Base-by-base conservation (phyloP, 768 basidiomycete genomes). In the Sporobolomyces roseus region DNA sequence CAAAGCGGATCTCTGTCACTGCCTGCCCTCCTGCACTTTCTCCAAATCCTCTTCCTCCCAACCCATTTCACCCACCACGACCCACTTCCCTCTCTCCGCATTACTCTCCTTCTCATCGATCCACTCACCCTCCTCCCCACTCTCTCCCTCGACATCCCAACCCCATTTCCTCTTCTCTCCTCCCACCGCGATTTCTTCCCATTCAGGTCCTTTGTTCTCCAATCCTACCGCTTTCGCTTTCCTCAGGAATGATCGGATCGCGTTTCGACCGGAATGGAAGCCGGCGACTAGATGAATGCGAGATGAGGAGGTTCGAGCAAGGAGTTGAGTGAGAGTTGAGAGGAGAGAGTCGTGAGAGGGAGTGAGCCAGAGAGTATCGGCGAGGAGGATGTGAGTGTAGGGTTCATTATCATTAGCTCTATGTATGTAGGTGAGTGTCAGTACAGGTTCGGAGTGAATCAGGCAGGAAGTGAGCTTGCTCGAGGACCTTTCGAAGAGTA, bases 321-420 rank as follows among this genome's bases (percentile, higher is more conserved):
- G 64, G 35, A 63, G 54, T 21, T 27, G 41, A 12, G 10, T 0
- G 35, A 71, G 49, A 4, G 69, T 58, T 4, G 41, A 52, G 55
- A 71, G 30, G 51, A 71, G 64, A 46, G 38, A 41, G 3, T 2
- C 0, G 49, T 71, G 65, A 7, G 38, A 38, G 2, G 19, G 8
- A 1, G 55, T 45, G 25, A 35, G n/a, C 69, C 69, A 71, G 45
- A 71, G 65, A 5, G 61, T 63, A 48, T 71, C 69, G 61, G 69
- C 69, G 14, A 71, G 53, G 38, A 71, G 65, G 50, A 71, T 58
- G 49, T 25, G 61, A 4, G 63, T 27, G 60, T 55, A 70, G 1
- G 41, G 35, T n/a, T 17, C 25, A 8, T 33, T 1, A n/a, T 41
- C 23, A 43, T 65, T 61, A 23, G 50, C 10, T 3, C 61, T 52